Evolutionary conservation across 2,329 filamentous ascomycete species (phyloP), one percentile per base, ranked within the genome.

Genomic region (Exophiala spinifera): DNA sequence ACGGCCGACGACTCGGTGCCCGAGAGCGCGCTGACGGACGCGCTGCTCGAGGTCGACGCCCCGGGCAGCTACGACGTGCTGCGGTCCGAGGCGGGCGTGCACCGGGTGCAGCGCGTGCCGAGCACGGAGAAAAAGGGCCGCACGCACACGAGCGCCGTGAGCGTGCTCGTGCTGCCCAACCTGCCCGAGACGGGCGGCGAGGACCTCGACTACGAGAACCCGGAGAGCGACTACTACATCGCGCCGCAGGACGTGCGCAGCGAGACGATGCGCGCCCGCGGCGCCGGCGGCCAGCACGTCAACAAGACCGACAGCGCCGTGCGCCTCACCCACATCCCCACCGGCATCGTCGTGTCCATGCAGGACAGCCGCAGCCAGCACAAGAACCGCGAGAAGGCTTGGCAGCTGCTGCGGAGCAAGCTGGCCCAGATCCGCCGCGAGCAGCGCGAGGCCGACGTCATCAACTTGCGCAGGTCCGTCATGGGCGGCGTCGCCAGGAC

Each of bases 251-350:
- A 99, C 55, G 90, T 99, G 20, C 80, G 80, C 48, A 78, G 83
- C 17, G 94, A 99, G 68, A 89, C 91, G 57, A 96, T 97, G 91
- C 82, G 91, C 14, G 91, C 94, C 0, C 79, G 89, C 43, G 94
- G 94, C 56, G 92, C 94, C 0, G 94, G 94, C 28, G 94, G 94
- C 1, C 94, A 99, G 75, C 94, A 99, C 72, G 94, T 99, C 68
- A 99, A 99, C 75, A 96, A 92, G 70, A 99, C 94, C 0, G 94
- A 99, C 74, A 96, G 90, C 25, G 94, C 94, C 3, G 89, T 99
- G 57, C 86, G 94, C 8, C 79, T 99, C 65, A 97, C 91, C 1
- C 94, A 99, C 74, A 72, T 87, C 5, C 94, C 94, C 1, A 95
- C 91, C 1, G 88, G 88, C 42, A 94, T 85, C 0, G 83, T 89